phyloP scores from a whole-genome alignment of 495 filamentous ascomycete genomes.

The Neurospora intermedia region DNA sequence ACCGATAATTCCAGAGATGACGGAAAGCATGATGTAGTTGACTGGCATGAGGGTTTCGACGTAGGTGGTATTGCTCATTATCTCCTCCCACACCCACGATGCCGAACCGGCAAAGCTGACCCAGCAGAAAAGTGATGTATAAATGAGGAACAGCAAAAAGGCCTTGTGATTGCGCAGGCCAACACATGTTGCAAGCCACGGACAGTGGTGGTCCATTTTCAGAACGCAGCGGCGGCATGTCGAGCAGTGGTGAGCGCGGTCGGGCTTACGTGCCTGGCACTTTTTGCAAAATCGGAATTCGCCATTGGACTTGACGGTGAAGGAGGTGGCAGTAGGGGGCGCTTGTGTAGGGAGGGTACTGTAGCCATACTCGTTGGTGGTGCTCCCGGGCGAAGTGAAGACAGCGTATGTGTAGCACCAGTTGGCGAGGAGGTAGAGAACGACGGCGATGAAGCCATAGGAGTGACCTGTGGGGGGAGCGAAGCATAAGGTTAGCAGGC shows the following conservation, averaged over 20 bases:
- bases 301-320: constrained; percentile 85
- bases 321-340: constrained; percentile 50
- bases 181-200: constrained; percentile 94
- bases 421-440: constrained; percentile 71
- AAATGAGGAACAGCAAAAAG: constrained; percentile 88
- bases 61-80: constrained; percentile 51
- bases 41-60: constrained; percentile 68
- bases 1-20: constrained; percentile 82
- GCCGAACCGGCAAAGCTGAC: constrained; percentile 62
- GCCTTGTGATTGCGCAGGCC: constrained; percentile 91
- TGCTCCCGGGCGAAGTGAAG: constrained; percentile 76
- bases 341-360: constrained; percentile 38
- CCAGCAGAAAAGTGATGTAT: constrained; percentile 79
- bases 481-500: neutral
- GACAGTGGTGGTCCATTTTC: constrained; percentile 99
- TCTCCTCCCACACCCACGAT: constrained; percentile 70
- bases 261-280: constrained; percentile 85
- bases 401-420: constrained; percentile 85
- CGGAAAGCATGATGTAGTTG: constrained; percentile 78
- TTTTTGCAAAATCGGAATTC: constrained; percentile 90
- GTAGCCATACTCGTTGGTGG: constrained; percentile 41
- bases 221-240: constrained; percentile 86
- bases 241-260: constrained; percentile 93
- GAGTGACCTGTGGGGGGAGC: constrained; percentile 24
- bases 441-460: constrained; percentile 47